Evolutionary conservation across 768 basidiomycete genomes (phyloP).

Genomic region (Boletus vermiculosoides): DNA sequence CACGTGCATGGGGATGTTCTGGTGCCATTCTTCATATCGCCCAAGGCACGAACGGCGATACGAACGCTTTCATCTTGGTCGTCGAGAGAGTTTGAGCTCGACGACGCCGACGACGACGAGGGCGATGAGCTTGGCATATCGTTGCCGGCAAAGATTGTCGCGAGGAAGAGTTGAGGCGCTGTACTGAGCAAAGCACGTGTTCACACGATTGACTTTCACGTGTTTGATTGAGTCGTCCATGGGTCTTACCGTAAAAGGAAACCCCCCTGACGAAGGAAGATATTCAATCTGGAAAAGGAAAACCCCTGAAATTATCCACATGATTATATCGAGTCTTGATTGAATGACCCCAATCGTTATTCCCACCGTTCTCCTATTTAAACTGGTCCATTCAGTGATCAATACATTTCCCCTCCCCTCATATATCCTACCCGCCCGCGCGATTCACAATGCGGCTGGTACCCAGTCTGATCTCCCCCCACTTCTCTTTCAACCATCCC

Average conservation of each 20-base stretch:
- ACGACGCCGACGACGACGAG: conserved; percentile 12
- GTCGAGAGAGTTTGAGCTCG: conserved; percentile 32
- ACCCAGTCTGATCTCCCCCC: neutral
- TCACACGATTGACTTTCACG: conserved; percentile 21
- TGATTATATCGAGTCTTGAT: neutral
- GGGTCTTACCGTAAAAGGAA: conserved; percentile 5
- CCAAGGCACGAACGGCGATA: conserved; percentile 75
- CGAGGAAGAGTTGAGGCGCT: neutral
- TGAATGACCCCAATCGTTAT: neutral
- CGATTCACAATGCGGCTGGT: conserved; percentile 19
- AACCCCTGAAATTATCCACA: conserved; percentile 1
- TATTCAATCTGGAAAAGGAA: conserved; percentile 5
- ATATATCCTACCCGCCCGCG: conserved; percentile 1
- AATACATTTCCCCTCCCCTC: conserved; percentile 14
- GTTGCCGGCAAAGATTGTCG: neutral
- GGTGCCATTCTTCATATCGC: conserved; percentile 66
- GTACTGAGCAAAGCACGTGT: too few relatives aligned
- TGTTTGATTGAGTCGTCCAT: conserved; percentile 10
- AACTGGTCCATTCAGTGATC: neutral
- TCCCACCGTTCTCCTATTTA: neutral
- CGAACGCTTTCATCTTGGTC: conserved; percentile 73
- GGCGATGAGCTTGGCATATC: conserved; percentile 18
- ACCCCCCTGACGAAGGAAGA: neutral
- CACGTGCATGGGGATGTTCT: conserved; percentile 19
- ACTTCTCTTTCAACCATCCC: neutral